Base-by-base conservation (phyloP, 192 early-diverging fungal species). In the Gonapodya sp. region DNA sequence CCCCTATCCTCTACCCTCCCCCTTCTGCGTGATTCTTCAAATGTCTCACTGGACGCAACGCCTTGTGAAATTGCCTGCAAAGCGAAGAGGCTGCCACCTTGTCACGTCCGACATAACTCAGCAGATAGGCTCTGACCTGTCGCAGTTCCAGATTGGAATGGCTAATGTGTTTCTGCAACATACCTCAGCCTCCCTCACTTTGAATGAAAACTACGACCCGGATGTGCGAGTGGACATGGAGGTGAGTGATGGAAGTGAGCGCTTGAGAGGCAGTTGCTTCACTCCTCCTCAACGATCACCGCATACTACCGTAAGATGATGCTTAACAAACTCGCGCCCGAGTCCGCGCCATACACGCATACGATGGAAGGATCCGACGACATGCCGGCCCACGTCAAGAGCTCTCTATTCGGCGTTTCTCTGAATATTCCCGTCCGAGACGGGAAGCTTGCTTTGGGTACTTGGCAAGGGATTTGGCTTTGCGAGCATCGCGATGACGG, bases 141-240 rank as follows among this genome's bases (percentile, higher is more conserved):
- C 81, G 46, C 82, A 92, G 35, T 93, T 89, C 83, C 88, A 89
- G 34, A 82, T 94, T 33, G 95, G 95, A 31, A 91, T 95, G 91
- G 93, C 92, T 81, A 96, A 96, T 84, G 79, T 94, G n/a, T 95
- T 94, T 82, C 86, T 97, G 35, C 93, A 96, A 83, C 96, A 97
- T 82, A 97, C 95, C 0, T 95, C 93, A 18, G 95, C 95, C 0
- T 96, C 95, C 0, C 83, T 97, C 14, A 93, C 93, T 64, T 80
- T 97, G 35, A 97, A 97, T 82, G 96, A 97, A 83, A 96, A 96
- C 82, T 92, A 86, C 34, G 46, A 64, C 46, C 46, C 46, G 8
- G 91, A 89, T 36, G 92, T 96, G 18, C 85, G 95, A 14, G 85
- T 83, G 0, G 96, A 97, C 81, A 93, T 97, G 92, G 92, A 64